Evolutionary conservation across 1,284 basidiomycete genomes (phyloP), one percentile per base, ranked within the genome.

Genomic region (Taiwanofungus camphoratus): DNA sequence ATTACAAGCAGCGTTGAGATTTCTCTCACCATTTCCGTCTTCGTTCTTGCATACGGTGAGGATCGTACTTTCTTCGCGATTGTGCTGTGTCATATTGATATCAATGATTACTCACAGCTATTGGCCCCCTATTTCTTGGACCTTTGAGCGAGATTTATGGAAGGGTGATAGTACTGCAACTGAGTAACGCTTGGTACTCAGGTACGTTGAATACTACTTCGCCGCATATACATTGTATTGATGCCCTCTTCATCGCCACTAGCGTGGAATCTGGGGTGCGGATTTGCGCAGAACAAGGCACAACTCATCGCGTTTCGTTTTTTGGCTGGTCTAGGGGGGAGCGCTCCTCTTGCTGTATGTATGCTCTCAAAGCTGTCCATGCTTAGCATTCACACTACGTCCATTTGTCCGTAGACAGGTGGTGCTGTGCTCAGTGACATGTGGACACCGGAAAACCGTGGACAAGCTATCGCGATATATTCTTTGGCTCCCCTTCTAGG

Each of bases 341-440:
- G 77, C 52, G 75, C 79, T 0, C 76, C 79, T 5, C 60, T 82
- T 19, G 61, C 76, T 5, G 79, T 81, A 55, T 34, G 65, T 42
- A 29, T 3, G 2, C 34, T 33, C 21, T n/a, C 24, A 15, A 8
- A 26, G 6, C 13, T 9, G 12, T 24, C 24, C 16, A 8, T 18
- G 7, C 11, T 18, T 7, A 7, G 16, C n/a, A n/a, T n/a, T n/a
- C n/a, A n/a, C n/a, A n/a, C n/a, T n/a, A 13, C 16, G 6, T 33
- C 11, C 16, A 13, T 18, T 16, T 16, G 16, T 6, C 26, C 13
- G 16, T 36, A 80, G 78, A 64, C 79, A 26, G 79, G 80, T 45
- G 85, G 82, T 32, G 87, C 82, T 2, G 73, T 82, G 1, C 63
- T 91, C 0, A 74, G 77, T 2, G 88, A 91, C 59, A 69, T 83